Evolutionary conservation across 2,329 filamentous ascomycete species (phyloP).

Genomic region (Aspergillus luchuensis): DNA sequence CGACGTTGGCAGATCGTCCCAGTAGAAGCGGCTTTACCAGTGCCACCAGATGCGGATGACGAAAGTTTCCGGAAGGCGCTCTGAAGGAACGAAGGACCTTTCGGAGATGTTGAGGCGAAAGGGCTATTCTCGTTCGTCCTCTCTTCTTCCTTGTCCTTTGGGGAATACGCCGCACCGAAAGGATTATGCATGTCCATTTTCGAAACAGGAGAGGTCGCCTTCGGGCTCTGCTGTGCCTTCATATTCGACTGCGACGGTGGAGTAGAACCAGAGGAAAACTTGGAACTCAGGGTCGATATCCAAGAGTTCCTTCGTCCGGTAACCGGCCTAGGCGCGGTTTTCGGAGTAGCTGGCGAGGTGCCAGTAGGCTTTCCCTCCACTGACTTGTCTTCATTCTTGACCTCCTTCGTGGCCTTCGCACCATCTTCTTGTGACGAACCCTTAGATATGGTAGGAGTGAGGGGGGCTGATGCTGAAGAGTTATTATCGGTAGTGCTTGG

Average conservation of each 20-base stretch:
- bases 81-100: conserved; percentile 72
- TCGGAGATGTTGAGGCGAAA: conserved; percentile 67
- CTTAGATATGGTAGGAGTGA: conserved; percentile 15
- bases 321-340: conserved; percentile 34
- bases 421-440: conserved; percentile 20
- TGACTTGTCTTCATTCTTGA: conserved; percentile 21
- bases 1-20: conserved; percentile 77
- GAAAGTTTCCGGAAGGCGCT: conserved; percentile 81
- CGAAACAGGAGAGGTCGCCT: conserved; percentile 34
- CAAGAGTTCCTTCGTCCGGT: conserved; percentile 72
- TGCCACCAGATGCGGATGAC: conserved; percentile 58
- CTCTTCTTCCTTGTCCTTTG: conserved; percentile 48
- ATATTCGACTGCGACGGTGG: conserved; percentile 41
- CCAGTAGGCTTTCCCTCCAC: conserved; percentile 27
- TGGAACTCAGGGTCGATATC: conserved; percentile 91
- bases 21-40: conserved; percentile 56
- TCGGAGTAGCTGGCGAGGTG: conserved; percentile 26
- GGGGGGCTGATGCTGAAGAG: conserved; percentile 20
- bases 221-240: conserved; percentile 35
- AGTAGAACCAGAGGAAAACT: conserved; percentile 68
- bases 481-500: conserved; percentile 27
- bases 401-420: conserved; percentile 22
- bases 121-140: conserved; percentile 36
- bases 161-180: conserved; percentile 46
- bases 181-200: conserved; percentile 46